These are phyloP conservation scores for Xylariaceae sp. DNA, from an alignment of 2,329 filamentous ascomycete genomes.

Conservation along the genomic window DNA sequence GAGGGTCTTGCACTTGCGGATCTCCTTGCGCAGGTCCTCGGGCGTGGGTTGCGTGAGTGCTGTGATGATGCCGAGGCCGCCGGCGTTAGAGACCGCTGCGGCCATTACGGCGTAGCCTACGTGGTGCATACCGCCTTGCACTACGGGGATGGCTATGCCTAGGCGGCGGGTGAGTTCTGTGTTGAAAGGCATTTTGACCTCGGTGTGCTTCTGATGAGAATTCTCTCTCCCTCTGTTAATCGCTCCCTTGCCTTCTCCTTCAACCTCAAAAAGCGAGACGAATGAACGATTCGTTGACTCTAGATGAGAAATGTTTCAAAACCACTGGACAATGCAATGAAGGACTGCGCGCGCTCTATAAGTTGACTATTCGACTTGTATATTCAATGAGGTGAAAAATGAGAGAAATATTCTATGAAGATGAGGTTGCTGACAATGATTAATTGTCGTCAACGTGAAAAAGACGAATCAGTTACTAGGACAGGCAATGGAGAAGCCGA, in stretches of 20 bases:
- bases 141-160: constrained; percentile 64
- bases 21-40: constrained; percentile 89
- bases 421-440: too few species aligned
- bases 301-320: too few species aligned
- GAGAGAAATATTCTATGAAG: too few species aligned
- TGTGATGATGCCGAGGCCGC: constrained; percentile 77
- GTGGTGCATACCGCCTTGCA: constrained; percentile 87
- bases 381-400: too few species aligned
- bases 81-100: constrained; percentile 74
- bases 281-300: too few species aligned
- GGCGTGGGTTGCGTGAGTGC: constrained; percentile 90
- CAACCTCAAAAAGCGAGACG: background rate
- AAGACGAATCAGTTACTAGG: too few species aligned
- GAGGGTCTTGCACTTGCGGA: constrained; percentile 77
- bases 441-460: too few species aligned
- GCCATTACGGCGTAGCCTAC: constrained; percentile 78
- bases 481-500: too few species aligned
- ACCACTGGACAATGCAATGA: too few species aligned
- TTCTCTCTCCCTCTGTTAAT: background rate
- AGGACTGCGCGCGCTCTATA: too few species aligned
- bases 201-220: background rate
- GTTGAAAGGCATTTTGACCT: constrained; percentile 49
- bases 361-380: too few species aligned
- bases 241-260: background rate
- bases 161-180: constrained; percentile 55